These are phyloP conservation scores for Neurospora sp. DNA, from an alignment of 495 filamentous ascomycete species.

Conservation along the genomic window DNA sequence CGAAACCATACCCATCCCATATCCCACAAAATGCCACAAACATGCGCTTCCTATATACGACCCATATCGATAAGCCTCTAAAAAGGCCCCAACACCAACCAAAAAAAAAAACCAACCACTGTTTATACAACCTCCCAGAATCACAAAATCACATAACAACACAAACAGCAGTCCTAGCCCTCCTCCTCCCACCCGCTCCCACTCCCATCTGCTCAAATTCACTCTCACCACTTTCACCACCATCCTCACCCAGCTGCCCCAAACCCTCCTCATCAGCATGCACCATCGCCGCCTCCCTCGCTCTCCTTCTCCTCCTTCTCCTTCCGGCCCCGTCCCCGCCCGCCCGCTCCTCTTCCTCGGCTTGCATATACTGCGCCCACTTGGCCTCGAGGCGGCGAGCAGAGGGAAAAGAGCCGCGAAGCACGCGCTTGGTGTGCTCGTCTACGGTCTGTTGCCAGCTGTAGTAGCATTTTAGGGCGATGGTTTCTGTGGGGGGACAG, in stretches of 20 bases:
- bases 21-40: neutral
- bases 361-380: constrained; percentile 94
- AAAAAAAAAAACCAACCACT: neutral
- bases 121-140: neutral
- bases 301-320: constrained; percentile 60
- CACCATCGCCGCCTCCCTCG: constrained; percentile 63
- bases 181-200: constrained; percentile 26
- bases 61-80: neutral
- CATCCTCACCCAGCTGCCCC: constrained; percentile 45
- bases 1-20: neutral
- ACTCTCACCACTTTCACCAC: no score
- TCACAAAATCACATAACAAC: constrained; percentile 39
- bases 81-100: neutral
- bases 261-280: constrained; percentile 68
- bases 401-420: constrained; percentile 59
- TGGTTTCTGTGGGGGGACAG: constrained; percentile 59
- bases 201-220: neutral
- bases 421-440: constrained; percentile 77
- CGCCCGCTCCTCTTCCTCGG: constrained; percentile 60
- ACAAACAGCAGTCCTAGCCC: constrained; percentile 45
- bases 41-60: neutral
- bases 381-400: constrained; percentile 72
- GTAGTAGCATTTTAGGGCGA: constrained; percentile 86
- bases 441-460: constrained; percentile 91
- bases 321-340: constrained; percentile 49